A percentile compares a stretch with the other conserved stretches of the same genome.
These are phyloP conservation scores for Lodderomyces margitis DNA, from an alignment of 1,139 yeast species.

Conservation along the genomic window DNA sequence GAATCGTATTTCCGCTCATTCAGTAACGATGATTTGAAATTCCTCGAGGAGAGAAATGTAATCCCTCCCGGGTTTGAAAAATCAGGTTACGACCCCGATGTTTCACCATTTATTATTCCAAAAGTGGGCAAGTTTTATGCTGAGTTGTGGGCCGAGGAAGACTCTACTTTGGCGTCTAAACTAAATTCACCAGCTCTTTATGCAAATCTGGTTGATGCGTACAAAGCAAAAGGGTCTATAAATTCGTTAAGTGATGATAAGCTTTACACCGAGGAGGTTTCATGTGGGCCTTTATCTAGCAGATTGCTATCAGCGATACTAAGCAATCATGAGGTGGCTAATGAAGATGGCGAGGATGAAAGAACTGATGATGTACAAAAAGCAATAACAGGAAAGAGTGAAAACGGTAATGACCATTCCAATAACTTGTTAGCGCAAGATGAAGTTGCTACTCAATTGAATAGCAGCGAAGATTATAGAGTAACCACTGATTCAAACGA, in stretches of 20 bases:
- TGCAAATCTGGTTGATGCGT: conserved; percentile 42
- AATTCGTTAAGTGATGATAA: conserved; percentile 59
- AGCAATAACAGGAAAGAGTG: background rate
- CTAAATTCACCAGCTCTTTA: conserved; percentile 35
- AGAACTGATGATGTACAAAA: background rate
- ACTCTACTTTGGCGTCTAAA: conserved; percentile 45
- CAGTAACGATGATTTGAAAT: conserved; percentile 76
- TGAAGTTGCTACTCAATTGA: conserved; percentile 41
- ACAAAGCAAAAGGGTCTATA: conserved; percentile 62
- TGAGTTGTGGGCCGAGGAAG: conserved; percentile 86
- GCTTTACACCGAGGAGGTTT: conserved; percentile 69
- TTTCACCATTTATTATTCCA: conserved; percentile 74
- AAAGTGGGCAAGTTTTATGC: conserved; percentile 80
- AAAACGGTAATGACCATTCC: background rate
- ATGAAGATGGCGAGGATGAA: conserved; percentile 16
- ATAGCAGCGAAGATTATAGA: conserved; percentile 36
- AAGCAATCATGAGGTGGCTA: conserved; percentile 47
- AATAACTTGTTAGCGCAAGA: conserved; percentile 18
- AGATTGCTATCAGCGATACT: conserved; percentile 80
- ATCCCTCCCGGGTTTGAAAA: conserved; percentile 53
- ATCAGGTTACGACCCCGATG: conserved; percentile 58
- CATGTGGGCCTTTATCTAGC: conserved; percentile 91
- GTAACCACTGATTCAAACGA: conserved; percentile 45
- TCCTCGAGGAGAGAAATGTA: conserved; percentile 60
- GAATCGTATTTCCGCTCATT: conserved; percentile 82